Conservation (phyloP, 2,329 filamentous ascomycete genomes). For the Paecilomyces sp. region DNA sequence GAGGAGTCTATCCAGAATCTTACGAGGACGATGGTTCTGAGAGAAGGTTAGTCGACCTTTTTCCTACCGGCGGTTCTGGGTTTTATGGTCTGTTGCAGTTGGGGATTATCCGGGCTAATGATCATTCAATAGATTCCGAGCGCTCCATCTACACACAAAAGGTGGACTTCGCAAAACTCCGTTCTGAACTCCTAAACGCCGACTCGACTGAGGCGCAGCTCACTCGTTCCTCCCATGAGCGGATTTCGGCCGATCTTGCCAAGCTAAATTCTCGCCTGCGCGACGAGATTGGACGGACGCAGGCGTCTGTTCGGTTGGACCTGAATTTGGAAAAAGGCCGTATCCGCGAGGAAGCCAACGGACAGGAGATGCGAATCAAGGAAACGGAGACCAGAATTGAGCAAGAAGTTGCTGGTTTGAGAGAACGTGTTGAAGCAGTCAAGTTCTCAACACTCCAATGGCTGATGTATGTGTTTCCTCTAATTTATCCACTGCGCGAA, state of each 20-base stretch:
- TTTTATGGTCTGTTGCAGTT: background rate
- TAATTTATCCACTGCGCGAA: background rate
- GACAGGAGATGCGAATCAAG: conserved; percentile 95
- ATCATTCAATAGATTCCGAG: conserved; percentile 35
- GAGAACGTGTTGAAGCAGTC: conserved; percentile 90
- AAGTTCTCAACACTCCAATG: conserved; percentile 98
- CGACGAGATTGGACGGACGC: conserved; percentile 90
- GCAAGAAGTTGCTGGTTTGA: conserved; percentile 84
- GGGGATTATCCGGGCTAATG: background rate
- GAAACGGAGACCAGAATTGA: conserved; percentile 98
- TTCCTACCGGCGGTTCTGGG: background rate
- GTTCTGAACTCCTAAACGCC: conserved; percentile 84
- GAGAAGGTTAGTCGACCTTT: conserved; percentile 62
- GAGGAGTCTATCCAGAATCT: conserved; percentile 98
- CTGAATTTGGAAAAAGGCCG: conserved; percentile 94
- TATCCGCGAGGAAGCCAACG: conserved; percentile 91
- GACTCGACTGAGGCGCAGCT: conserved; percentile 87
- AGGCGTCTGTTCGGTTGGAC: conserved; percentile 86
- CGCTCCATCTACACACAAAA: conserved; percentile 66
- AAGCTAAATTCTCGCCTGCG: conserved; percentile 84
- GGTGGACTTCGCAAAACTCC: conserved; percentile 95
- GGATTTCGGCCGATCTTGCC: conserved; percentile 86
- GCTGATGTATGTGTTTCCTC: conserved; percentile 72
- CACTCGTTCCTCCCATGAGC: conserved; percentile 83
- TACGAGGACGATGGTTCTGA: conserved; percentile 93